Evolutionary conservation across 208 protist genomes (phyloP), one percentile per base, ranked within the genome.

Genomic region (Crithidia mellificae): DNA sequence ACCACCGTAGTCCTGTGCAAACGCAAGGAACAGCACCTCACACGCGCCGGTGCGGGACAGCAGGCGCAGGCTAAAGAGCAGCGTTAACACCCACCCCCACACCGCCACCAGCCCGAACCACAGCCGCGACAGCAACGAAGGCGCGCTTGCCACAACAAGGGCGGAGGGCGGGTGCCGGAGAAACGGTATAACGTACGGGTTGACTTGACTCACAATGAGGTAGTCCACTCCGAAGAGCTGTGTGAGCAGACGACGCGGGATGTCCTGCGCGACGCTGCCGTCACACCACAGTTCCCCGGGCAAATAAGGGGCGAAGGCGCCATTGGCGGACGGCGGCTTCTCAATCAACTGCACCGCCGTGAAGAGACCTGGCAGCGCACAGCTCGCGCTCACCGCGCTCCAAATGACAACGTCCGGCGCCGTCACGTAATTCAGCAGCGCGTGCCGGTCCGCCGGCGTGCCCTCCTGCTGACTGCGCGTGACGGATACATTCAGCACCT

Each of bases 401-500:
- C 86, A 94, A 29, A 95, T 76, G 0, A 94, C 64, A 2, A 97
- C 88, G 62, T 95, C 74, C 2, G 90, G 88, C 11, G 88, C 71
- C 19, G 88, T 92, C 20, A 95, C 36, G 71, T 94, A 94, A 68
- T 95, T 97, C 5, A 95, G 69, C 44, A 95, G 74, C 58, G 77
- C 71, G 27, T 90, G 82, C 41, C 75, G 57, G 53, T 83, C 82
- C 3, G 77, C 58, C 43, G 77, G 69, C 29, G 74, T 68, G 41
- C 80, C 83, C 49, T 77, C 63, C 32, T 84, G 80, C 30, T 78
- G 58, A 32, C 80, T 76, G 44, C 75, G 75, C 19, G 74, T 84
- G 8, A 97, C 88, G 30, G 78, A 92, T 0, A 97, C 86, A 70
- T 96, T 96, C 62, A 97, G 75, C 24, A 92, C 77, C 20, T 81